A percentile compares a stretch with the other conserved stretches of the same genome.
Evolutionary conservation across 768 basidiomycete genomes (phyloP).

Genomic region (Sporobolomyces phaffii): DNA sequence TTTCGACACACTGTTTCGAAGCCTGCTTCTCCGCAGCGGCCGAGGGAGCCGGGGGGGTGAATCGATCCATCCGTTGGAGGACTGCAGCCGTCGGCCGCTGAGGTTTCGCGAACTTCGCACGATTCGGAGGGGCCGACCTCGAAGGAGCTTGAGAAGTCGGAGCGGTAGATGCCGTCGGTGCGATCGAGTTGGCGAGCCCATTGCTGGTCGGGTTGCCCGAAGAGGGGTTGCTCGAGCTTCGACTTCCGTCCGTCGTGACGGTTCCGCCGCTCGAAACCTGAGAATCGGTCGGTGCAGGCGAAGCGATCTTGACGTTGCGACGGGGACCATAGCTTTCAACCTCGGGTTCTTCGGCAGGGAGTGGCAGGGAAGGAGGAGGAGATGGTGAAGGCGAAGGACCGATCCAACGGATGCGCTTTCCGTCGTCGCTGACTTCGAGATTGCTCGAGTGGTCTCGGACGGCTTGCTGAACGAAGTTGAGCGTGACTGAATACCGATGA

Average conservation of each 20-base stretch:
- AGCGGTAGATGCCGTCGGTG: conserved; percentile 5
- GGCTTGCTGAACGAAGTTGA: conserved; percentile 32
- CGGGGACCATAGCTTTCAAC: neutral
- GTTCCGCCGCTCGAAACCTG: neutral
- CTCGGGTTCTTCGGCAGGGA: neutral
- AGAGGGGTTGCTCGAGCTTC: neutral
- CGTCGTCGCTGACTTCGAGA: conserved; percentile 29
- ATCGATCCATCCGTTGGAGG: conserved; percentile 15
- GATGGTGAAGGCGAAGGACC: conserved; percentile 11
- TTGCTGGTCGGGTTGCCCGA: neutral
- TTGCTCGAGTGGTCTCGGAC: conserved; percentile 18
- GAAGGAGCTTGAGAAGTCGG: conserved; percentile 5
- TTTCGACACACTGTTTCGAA: neutral
- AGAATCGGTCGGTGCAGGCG: neutral
- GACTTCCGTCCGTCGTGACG: neutral
- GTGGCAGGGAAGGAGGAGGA: neutral
- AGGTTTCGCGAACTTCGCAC: neutral
- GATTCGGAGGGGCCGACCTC: neutral
- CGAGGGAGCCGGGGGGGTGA: neutral
- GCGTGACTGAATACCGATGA: conserved; percentile 28
- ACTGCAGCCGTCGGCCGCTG: conserved; percentile 12
- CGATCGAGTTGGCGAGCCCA: conserved; percentile 1
- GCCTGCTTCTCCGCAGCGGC: neutral
- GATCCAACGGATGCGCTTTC: conserved; percentile 25
- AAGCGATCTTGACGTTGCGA: conserved; percentile 1